Base-by-base conservation (phyloP, 148 eudicot species). In the Spergularia marina region DNA sequence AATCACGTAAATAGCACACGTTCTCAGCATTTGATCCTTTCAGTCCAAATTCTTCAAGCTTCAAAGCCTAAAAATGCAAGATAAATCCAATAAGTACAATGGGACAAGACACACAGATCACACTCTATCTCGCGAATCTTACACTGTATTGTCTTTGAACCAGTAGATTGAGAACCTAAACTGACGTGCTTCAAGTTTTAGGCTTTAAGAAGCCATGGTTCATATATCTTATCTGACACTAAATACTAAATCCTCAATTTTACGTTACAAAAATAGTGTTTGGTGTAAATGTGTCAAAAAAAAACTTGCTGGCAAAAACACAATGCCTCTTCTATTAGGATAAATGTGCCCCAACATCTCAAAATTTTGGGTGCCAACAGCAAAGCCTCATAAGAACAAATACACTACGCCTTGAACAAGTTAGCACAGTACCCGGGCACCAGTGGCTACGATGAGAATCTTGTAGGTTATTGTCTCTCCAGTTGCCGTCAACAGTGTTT, bases 401-500 rank as follows among this genome's bases (percentile, higher is more conserved):
- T 47, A 71, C 64, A 79, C n/a, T 39, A 30, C 69, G 34, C 65
- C 49, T 68, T 53, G 80, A 65, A 49, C 73, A 77, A 77, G 71
- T 63, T 73, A 83, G 86, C 76, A 67, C 73, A 83, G 76, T 95
- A 95, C 99, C 99, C 98, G 91, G 80, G 99, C 99, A 80, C 99
- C 99, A 70, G 98, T 92, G 78, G 99, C 97, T 79, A 95, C 90
- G 72, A 95, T 87, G 85, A 95, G 96, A 84, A 83, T 68, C 73
- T 85, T 89, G 91, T 92, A 95, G 85, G 94, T 95, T 82, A 95
- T 95, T 56, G 97, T 92, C 89, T 95, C 99, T 79, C 99, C 99
- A 21, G 98, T 84, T 60, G 93, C 89, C 51, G 96, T 92, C 62
- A 92, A 66, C 73, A 95, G 74, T 65, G 97, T 92, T 81, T 92